Percentiles rank a stretch among this genome's conserved stretches.
Conservation (phyloP, 2,329 filamentous ascomycete species). For the Apiospora saccharicola region DNA sequence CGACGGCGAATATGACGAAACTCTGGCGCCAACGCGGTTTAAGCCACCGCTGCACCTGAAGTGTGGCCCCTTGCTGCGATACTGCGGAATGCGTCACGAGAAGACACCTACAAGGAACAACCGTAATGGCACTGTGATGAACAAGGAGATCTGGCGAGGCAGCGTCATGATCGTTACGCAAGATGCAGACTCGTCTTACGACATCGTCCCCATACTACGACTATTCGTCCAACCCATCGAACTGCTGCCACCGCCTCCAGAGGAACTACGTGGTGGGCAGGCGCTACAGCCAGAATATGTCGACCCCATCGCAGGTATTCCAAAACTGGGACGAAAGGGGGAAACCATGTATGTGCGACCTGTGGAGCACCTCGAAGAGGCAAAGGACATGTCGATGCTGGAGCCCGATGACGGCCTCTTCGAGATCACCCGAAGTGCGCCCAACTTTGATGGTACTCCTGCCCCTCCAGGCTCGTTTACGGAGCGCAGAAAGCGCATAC, state of each 20-base stretch:
- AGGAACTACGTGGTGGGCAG: conserved; percentile 68
- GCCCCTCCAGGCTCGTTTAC: conserved; percentile 63
- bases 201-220: conserved; percentile 78
- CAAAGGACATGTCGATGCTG: conserved; percentile 76
- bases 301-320: conserved; percentile 86
- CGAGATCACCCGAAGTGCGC: conserved; percentile 67
- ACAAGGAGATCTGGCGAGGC: conserved; percentile 88
- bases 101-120: conserved; percentile 49
- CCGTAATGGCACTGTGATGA: conserved; percentile 47
- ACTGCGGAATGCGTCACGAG: conserved; percentile 81
- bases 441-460: conserved; percentile 54
- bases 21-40: conserved; percentile 73
- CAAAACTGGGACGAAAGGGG: conserved; percentile 84
- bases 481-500: conserved; percentile 58
- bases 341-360: conserved; percentile 88
- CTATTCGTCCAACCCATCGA: conserved; percentile 89
- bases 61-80: conserved; percentile 89
- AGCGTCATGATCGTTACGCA: conserved; percentile 95
- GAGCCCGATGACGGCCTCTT: conserved; percentile 87
- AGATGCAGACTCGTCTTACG: conserved; percentile 84
- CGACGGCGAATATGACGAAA: conserved; percentile 72
- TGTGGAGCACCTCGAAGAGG: conserved; percentile 84
- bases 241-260: conserved; percentile 79
- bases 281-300: conserved; percentile 81
- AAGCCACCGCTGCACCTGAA: conserved; percentile 85